Base-by-base conservation (phyloP, 495 filamentous ascomycete species). In the Tuber aestivum region DNA sequence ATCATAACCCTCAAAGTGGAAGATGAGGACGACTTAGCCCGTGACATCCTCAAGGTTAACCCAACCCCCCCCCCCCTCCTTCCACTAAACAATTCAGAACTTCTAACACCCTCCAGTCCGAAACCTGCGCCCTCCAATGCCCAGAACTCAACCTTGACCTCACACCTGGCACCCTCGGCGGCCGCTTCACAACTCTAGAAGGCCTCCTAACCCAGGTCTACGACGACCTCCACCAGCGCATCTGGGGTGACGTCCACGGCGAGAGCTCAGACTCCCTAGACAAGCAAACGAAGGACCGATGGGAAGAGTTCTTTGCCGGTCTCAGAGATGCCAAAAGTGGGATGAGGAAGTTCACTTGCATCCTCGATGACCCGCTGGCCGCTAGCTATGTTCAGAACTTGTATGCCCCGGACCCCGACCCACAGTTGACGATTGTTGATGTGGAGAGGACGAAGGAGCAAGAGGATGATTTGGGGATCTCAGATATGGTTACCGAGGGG, bases 151-250 rank as follows among this genome's bases (percentile, higher is more conserved):
- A 90, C 76, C 88, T 99, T 37, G 88, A 88, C 44, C 93, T 97
- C 37, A 91, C 94, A 82, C 92, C 94, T 0, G 95, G 95, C 65
- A 97, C 95, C 0, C 88, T 98, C 7, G 95, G 95, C 77, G 95
- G 95, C n/a, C 90, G 94, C 61, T 99, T 99, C 86, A 98, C 95
- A 16, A 99, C 96, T 8, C 89, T 98, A 32, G 96, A 98, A 84
- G 95, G 95, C 77, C 88, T 97, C 35, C 87, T 98, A n/a, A 94
- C 93, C 0, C 94, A 98, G 83, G 90, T 99, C 73, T 90, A 94
- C 56, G 91, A 97, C 82, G 94, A 98, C 83, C 87, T 98, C 61
- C 90, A 90, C 80, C 89, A 87, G 56, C 91, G 94, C 74, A 94
- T 97, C 79, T 99, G 94, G 85, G 90, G 97, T 80, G 86, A 89